Evolutionary conservation across 2,329 filamentous ascomycete genomes (phyloP).

Genomic region (Fusarium chaquense): DNA sequence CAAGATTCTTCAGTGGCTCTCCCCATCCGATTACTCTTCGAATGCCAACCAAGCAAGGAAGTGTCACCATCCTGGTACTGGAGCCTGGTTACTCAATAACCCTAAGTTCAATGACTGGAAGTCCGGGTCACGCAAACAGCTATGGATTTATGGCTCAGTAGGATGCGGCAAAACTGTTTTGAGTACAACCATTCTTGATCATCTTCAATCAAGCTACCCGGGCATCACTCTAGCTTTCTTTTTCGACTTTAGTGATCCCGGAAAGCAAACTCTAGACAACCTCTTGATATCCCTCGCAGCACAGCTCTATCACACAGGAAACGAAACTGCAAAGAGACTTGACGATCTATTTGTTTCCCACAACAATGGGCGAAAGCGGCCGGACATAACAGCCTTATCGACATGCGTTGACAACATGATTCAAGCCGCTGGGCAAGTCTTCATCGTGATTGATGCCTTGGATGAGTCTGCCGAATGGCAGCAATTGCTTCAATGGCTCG

Average conservation of each 20-base stretch:
- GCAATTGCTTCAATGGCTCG: background rate
- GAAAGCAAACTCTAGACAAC: slow-evolving; percentile 34
- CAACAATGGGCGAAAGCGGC: background rate
- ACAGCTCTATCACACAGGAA: background rate
- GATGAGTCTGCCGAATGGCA: background rate
- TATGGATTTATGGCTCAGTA: slow-evolving; percentile 20
- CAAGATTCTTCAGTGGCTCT: slow-evolving; percentile 29
- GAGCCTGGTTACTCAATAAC: background rate
- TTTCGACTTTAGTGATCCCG: slow-evolving; percentile 13
- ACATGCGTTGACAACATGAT: accelerated
- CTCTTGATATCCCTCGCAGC: slow-evolving; percentile 31
- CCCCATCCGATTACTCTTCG: slow-evolving; percentile 14
- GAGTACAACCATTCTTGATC: slow-evolving; percentile 26
- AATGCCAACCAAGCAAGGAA: slow-evolving; percentile 26
- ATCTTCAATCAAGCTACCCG: slow-evolving; percentile 9
- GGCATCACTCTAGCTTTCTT: background rate
- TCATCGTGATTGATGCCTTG: background rate
- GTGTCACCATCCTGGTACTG: slow-evolving; percentile 15
- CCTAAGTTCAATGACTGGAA: background rate
- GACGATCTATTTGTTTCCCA: background rate
- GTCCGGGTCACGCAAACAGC: accelerated
- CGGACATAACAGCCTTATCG: background rate
- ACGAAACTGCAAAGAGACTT: background rate
- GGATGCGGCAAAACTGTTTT: slow-evolving; percentile 43
- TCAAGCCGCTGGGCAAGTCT: no score